These are phyloP conservation scores for Trichaptum fuscoviolaceum DNA, from an alignment of 768 basidiomycete species.

Conservation along the genomic window DNA sequence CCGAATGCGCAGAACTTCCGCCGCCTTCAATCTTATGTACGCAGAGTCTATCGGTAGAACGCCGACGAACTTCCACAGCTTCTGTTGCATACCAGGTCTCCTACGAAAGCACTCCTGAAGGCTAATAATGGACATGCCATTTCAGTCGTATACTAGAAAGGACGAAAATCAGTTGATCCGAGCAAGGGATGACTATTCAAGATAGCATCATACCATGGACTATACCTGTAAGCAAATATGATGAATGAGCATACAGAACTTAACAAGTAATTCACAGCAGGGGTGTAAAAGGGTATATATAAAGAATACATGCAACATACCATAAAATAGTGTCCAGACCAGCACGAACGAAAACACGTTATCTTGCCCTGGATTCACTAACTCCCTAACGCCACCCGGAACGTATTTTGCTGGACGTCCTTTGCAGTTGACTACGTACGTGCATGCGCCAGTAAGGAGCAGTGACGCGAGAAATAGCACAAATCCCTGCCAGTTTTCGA, in stretches of 20 bases:
- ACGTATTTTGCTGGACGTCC: conserved; percentile 59
- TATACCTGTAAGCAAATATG: conserved; percentile 27
- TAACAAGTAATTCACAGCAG: conserved; percentile 9
- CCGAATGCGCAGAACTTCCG: not conserved
- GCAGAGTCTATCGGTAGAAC: too few relatives aligned
- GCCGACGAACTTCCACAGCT: not conserved
- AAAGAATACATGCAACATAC: conserved; percentile 36
- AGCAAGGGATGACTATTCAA: not conserved
- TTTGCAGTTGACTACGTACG: conserved; percentile 68
- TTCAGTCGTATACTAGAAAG: conserved; percentile 36
- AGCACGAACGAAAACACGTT: conserved; percentile 88
- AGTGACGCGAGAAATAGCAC: conserved; percentile 67
- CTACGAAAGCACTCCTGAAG: too few relatives aligned
- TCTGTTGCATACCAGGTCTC: not conserved
- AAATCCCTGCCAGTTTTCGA: conserved; percentile 83
- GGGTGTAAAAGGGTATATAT: conserved; percentile 2
- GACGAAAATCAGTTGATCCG: conserved; percentile 14
- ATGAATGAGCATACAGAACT: conserved; percentile 8
- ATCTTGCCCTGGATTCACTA: conserved; percentile 84
- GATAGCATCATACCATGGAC: conserved; percentile 37
- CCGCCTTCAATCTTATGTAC: not conserved
- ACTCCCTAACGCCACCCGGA: conserved; percentile 55
- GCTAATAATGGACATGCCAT: too few relatives aligned
- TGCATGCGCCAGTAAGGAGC: conserved; percentile 57
- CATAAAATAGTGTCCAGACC: conserved; percentile 92